These are phyloP conservation scores for Penicillium canariense DNA, from an alignment of 495 filamentous ascomycete genomes.

Conservation along the genomic window DNA sequence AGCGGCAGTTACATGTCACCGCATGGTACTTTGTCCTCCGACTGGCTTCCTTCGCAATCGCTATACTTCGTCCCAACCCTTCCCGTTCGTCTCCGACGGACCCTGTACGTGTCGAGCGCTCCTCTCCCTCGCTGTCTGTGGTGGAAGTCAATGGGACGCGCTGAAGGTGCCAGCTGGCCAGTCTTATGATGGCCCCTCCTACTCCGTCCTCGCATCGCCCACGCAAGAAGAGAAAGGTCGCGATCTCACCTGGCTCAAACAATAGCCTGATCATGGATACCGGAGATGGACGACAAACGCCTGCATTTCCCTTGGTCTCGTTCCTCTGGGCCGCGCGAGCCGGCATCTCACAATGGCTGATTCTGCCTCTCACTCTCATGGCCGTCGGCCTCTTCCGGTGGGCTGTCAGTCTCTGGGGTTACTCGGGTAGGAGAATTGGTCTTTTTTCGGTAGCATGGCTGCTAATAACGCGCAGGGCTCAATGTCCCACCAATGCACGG, in stretches of 20 bases:
- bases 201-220: slow-evolving; percentile 52
- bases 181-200: slow-evolving; percentile 31
- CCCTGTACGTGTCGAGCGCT: neutral
- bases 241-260: slow-evolving; percentile 48
- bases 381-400: slow-evolving; percentile 87
- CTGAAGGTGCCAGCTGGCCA: slow-evolving; percentile 11
- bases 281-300: slow-evolving; percentile 38
- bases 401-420: slow-evolving; percentile 88
- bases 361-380: slow-evolving; percentile 85
- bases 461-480: slow-evolving; percentile 56
- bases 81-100: neutral
- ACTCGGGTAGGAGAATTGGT: slow-evolving; percentile 65
- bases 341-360: slow-evolving; percentile 86
- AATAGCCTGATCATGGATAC: slow-evolving; percentile 48
- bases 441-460: neutral
- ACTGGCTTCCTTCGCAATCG: neutral
- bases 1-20: neutral
- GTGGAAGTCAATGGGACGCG: slow-evolving; percentile 27
- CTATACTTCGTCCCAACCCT: neutral
- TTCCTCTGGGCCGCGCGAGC: slow-evolving; percentile 89
- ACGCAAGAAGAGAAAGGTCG: slow-evolving; percentile 56
- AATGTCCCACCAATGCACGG: slow-evolving; percentile 86
- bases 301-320: slow-evolving; percentile 82
- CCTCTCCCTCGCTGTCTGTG: neutral
- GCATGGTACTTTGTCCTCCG: neutral